Evolutionary conservation across 768 basidiomycete species (phyloP).

Genomic region (Lactarius trivialis): DNA sequence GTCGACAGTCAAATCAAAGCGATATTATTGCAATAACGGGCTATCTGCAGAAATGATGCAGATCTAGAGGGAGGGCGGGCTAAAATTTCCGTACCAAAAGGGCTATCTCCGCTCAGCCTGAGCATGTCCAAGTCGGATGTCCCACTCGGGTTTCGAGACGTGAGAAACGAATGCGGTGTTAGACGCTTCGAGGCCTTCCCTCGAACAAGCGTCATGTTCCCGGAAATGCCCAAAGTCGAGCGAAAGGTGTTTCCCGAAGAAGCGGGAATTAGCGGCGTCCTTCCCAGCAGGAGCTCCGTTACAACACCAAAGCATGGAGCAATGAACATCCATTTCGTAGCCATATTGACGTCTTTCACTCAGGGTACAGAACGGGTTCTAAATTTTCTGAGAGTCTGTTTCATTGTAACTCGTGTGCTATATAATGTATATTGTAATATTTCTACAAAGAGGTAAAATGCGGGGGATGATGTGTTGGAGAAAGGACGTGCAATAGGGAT

Average conservation of each 20-base stretch:
- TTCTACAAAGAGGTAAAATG: constrained; percentile 17
- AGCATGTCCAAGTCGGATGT: background rate
- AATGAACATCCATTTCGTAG: background rate
- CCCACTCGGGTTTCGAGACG: background rate
- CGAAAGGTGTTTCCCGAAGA: no score
- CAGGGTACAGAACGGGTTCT: background rate
- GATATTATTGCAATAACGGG: no score
- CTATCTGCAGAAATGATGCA: no score
- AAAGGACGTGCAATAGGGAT: constrained; percentile 5
- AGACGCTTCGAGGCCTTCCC: background rate
- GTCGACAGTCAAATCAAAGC: no score
- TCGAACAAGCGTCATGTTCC: no score
- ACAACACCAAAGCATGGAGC: no score
- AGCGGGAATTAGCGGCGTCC: background rate
- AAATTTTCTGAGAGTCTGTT: background rate
- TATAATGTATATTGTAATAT: constrained; percentile 20
- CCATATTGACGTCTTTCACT: background rate
- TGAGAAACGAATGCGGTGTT: background rate
- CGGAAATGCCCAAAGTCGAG: background rate
- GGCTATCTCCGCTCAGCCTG: background rate
- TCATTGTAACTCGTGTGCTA: constrained; percentile 14
- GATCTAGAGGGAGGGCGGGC: no score
- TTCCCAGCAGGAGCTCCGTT: background rate
- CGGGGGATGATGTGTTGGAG: constrained; percentile 11
- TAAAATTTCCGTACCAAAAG: no score